phyloP scores from a whole-genome alignment of 345 rosid genomes.

The Aethionema arabicum region DNA sequence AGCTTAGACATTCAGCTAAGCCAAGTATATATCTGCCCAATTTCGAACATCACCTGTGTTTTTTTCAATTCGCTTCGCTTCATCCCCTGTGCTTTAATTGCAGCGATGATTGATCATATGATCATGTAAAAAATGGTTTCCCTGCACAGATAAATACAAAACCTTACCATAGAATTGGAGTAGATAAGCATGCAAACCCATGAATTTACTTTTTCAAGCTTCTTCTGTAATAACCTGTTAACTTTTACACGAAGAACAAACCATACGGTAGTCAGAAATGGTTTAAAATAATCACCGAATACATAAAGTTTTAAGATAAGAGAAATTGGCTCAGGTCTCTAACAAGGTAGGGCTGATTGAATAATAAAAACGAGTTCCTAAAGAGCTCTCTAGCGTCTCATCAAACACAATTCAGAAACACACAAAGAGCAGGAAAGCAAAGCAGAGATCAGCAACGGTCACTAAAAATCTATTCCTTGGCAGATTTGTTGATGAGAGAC shows the following conservation, averaged over 20 bases:
- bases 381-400: slow-evolving; percentile 34
- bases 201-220: slow-evolving; percentile 2
- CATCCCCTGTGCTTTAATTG: too few species aligned
- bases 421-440: slow-evolving; percentile 21
- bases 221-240: neutral
- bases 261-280: slow-evolving; percentile 26
- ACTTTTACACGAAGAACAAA: slow-evolving; percentile 20
- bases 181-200: neutral
- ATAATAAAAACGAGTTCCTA: slow-evolving; percentile 30
- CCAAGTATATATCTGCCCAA: slow-evolving; percentile 7
- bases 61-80: neutral
- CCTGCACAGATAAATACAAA: slow-evolving; percentile 1
- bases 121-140: slow-evolving; percentile 9
- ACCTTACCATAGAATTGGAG: neutral
- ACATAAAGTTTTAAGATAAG: slow-evolving; percentile 29
- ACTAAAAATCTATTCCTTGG: slow-evolving; percentile 48
- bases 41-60: too few species aligned
- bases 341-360: slow-evolving; percentile 20
- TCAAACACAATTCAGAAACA: slow-evolving; percentile 24
- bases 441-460: neutral
- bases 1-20: slow-evolving; percentile 1
- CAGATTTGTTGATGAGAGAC: slow-evolving; percentile 69
- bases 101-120: neutral
- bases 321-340: slow-evolving; percentile 3
- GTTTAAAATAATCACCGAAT: slow-evolving; percentile 21